Percentiles rank a stretch among this genome's conserved stretches.
Conservation (phyloP, 805 yeast species). For the Yarrowia bubula region DNA sequence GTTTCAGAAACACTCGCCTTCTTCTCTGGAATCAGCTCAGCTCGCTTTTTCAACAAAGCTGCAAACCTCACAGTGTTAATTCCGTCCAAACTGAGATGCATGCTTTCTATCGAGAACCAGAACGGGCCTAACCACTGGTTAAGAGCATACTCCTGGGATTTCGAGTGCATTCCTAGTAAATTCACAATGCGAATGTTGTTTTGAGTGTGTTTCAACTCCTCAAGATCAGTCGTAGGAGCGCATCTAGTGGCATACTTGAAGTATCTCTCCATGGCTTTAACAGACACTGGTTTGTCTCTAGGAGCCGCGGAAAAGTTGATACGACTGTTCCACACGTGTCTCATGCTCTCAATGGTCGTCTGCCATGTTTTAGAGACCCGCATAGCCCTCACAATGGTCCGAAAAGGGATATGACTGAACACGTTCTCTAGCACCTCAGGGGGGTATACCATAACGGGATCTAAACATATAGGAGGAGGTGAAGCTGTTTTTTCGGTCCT, state of each 20-base stretch:
- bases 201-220: background rate
- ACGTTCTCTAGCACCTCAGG: slow-evolving; percentile 10
- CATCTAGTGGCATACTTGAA: background rate
- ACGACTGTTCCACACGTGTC: slow-evolving; percentile 17
- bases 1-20: background rate
- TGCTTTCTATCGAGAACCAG: slow-evolving; percentile 15
- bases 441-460: background rate
- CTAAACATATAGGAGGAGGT: background rate
- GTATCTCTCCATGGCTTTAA: slow-evolving; percentile 21
- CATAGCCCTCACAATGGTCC: slow-evolving; percentile 9
- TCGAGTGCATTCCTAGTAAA: slow-evolving; percentile 10
- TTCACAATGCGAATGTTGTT: background rate
- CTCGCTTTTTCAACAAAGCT: background rate
- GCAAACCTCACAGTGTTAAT: slow-evolving; percentile 4
- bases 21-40: background rate
- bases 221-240: background rate
- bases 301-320: slow-evolving; percentile 22
- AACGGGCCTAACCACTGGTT: background rate
- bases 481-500: background rate
- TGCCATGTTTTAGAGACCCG: slow-evolving; percentile 5
- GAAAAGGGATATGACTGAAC: slow-evolving; percentile 5
- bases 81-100: background rate
- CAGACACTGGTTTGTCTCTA: slow-evolving; percentile 5
- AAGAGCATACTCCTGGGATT: slow-evolving; percentile 19
- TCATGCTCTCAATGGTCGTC: slow-evolving; percentile 3